A percentile compares a stretch with the other conserved stretches of the same genome.
phyloP scores from a whole-genome alignment of 495 filamentous ascomycete genomes.

The Xylaria bambusicola region DNA sequence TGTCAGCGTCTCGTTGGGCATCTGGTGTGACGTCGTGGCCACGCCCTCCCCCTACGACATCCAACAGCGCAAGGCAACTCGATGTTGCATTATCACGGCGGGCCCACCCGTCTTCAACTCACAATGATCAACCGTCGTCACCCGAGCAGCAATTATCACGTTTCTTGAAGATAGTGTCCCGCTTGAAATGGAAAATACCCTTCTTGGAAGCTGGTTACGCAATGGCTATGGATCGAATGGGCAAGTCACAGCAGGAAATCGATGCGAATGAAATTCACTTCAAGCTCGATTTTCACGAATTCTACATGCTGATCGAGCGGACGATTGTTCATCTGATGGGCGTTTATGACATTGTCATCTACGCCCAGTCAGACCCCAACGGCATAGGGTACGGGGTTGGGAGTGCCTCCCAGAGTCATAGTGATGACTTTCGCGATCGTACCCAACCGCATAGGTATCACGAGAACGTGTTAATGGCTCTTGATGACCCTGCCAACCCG shows the following conservation, averaged over 20 bases:
- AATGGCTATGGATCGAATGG: constrained; percentile 40
- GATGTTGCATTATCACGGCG: not conserved
- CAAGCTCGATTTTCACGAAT: constrained; percentile 72
- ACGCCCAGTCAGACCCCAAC: constrained; percentile 18
- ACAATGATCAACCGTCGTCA: constrained; percentile 23
- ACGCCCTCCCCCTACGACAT: not conserved
- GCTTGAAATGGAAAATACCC: constrained; percentile 62
- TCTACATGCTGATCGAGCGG: constrained; percentile 66
- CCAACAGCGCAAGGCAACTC: not conserved
- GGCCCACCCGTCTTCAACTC: constrained; percentile 12
- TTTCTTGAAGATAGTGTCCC: constrained; percentile 57
- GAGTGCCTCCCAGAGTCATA: not conserved
- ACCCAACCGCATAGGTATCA: constrained; percentile 56
- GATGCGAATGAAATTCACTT: constrained; percentile 62
- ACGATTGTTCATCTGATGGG: constrained; percentile 62
- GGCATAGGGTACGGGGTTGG: constrained; percentile 17
- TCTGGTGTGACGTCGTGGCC: constrained; percentile 5
- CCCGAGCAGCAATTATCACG: constrained; percentile 49
- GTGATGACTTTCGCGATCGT: constrained; percentile 6
- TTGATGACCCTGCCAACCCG: constrained; percentile 53
- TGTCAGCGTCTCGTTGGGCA: constrained; percentile 20
- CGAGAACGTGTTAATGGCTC: constrained; percentile 61
- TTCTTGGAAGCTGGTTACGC: constrained; percentile 57
- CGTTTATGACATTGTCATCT: constrained; percentile 55
- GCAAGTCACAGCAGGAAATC: constrained; percentile 27